Conservation (phyloP, 495 filamentous ascomycete species). For the Poronia punctata region DNA sequence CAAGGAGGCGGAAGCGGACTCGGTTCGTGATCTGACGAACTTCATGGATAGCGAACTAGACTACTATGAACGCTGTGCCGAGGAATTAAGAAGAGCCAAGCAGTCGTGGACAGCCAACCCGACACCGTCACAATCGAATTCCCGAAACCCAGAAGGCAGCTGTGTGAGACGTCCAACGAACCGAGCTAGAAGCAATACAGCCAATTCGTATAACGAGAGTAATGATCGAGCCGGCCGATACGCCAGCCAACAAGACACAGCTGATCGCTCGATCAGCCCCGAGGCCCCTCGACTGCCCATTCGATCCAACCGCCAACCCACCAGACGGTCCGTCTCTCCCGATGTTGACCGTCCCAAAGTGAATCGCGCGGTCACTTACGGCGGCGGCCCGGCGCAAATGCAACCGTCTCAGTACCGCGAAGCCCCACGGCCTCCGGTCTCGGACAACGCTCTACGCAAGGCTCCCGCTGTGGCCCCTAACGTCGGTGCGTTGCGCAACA, state of each 20-base stretch:
- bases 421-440: conserved; percentile 20
- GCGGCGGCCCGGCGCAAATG: conserved; percentile 16
- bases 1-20: conserved; percentile 82
- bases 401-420: conserved; percentile 18
- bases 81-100: conserved; percentile 50
- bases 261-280: conserved; percentile 29
- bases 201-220: conserved; percentile 36
- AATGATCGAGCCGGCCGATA: conserved; percentile 28
- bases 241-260: conserved; percentile 25
- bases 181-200: conserved; percentile 41
- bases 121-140: conserved; percentile 20
- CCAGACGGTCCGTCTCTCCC: conserved; percentile 41
- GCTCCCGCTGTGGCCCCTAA: conserved; percentile 23
- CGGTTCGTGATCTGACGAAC: conserved; percentile 66
- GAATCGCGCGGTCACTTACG: conserved; percentile 42
- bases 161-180: conserved; percentile 21
- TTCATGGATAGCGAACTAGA: conserved; percentile 88
- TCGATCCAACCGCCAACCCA: conserved; percentile 39
- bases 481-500: conserved; percentile 32
- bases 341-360: conserved; percentile 31
- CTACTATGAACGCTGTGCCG: conserved; percentile 85
- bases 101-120: conserved; percentile 36
- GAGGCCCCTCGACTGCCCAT: conserved; percentile 54
- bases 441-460: conserved; percentile 22
- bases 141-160: conserved; percentile 15